These are phyloP conservation scores for Clarireedia hainanense DNA, from an alignment of 2,329 filamentous ascomycete species.

Conservation along the genomic window DNA sequence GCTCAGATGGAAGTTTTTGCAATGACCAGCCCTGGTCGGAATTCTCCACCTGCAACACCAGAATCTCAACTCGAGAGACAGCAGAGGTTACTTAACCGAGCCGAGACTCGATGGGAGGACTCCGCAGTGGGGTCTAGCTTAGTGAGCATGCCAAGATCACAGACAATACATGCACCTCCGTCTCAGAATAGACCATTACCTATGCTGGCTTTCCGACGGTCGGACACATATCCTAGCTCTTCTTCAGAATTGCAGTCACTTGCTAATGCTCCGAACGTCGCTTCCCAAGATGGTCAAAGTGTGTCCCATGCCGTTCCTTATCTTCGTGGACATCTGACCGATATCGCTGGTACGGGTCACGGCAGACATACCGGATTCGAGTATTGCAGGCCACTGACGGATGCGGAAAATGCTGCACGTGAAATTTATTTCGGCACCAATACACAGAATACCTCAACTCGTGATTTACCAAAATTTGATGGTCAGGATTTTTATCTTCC, in stretches of 20 bases:
- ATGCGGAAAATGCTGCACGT: conserved; percentile 51
- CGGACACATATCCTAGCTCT: conserved; percentile 15
- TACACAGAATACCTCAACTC: conserved; percentile 39
- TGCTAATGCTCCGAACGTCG: not conserved
- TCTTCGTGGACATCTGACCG: not conserved
- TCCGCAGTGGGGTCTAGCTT: conserved; percentile 9
- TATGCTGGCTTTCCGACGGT: conserved; percentile 11
- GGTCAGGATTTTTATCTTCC: conserved; percentile 56
- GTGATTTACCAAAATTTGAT: conserved; percentile 53
- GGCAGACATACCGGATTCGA: not conserved
- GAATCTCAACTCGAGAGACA: conserved; percentile 17
- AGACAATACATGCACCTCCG: conserved; percentile 13
- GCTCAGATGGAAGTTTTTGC: not conserved
- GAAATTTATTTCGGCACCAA: conserved; percentile 54
- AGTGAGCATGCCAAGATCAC: conserved; percentile 7
- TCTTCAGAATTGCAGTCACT: not conserved
- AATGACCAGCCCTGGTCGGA: not conserved
- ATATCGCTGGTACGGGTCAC: not conserved
- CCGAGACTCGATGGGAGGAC: conserved; percentile 18
- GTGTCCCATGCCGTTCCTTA: not conserved
- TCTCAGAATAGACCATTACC: not conserved
- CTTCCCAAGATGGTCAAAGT: not conserved
- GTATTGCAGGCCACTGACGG: conserved; percentile 49
- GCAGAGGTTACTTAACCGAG: conserved; percentile 16
- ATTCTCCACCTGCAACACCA: conserved; percentile 6